These are phyloP conservation scores for Colletotrichum cordylinicola DNA, from an alignment of 2,329 filamentous ascomycete species.

Conservation along the genomic window DNA sequence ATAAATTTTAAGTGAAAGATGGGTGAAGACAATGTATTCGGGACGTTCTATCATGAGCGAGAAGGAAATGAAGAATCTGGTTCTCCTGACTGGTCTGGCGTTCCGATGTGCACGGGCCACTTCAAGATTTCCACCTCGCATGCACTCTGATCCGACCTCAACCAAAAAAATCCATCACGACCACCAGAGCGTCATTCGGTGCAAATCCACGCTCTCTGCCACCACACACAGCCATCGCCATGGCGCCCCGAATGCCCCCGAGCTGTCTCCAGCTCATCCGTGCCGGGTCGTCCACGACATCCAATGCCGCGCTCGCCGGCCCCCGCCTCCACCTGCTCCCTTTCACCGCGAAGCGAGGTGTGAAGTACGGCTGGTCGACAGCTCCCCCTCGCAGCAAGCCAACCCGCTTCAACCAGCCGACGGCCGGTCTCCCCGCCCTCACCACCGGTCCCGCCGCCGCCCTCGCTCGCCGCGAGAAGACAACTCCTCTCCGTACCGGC, in stretches of 20 bases:
- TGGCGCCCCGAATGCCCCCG: slow-evolving; percentile 23
- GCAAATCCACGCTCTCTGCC: background rate
- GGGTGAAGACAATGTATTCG: background rate
- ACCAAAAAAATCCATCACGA: slow-evolving; percentile 23
- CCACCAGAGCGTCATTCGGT: background rate
- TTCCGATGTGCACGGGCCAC: slow-evolving; percentile 15
- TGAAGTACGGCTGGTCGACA: slow-evolving; percentile 68
- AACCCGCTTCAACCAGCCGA: slow-evolving; percentile 64
- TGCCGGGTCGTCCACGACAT: background rate
- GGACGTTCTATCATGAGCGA: background rate
- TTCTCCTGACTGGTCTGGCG: background rate
- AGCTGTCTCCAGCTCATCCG: slow-evolving; percentile 23
- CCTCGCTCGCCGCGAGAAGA: slow-evolving; percentile 61
- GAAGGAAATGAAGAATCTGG: background rate
- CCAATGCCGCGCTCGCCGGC: slow-evolving; percentile 6
- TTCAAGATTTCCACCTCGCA: slow-evolving; percentile 8
- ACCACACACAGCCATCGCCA: background rate
- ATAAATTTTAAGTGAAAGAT: background rate
- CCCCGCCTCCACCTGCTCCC: slow-evolving; percentile 48
- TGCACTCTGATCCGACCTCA: slow-evolving; percentile 15
- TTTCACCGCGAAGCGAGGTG: slow-evolving; percentile 50
- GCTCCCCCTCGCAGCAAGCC: slow-evolving; percentile 57
- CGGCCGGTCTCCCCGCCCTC: slow-evolving; percentile 60
- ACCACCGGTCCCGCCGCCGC: slow-evolving; percentile 66
- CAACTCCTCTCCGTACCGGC: slow-evolving; percentile 75